A percentile compares a stretch with the other conserved stretches of the same genome.
phyloP scores from a whole-genome alignment of 805 yeast genomes.

The baker's yeast (Saccharomyces cerevisiae) region DNA sequence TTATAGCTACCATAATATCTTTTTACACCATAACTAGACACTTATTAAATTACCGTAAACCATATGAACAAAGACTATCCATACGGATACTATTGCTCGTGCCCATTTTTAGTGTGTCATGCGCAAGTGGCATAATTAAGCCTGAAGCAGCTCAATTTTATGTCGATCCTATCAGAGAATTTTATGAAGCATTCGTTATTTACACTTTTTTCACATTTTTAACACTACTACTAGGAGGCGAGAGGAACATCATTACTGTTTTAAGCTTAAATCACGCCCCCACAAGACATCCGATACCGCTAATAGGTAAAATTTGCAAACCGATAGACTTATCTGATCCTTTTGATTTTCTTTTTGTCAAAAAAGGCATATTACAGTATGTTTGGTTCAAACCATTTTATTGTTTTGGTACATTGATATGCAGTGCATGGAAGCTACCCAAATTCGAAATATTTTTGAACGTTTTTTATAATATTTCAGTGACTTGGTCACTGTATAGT shows the following conservation, averaged over 20 bases:
- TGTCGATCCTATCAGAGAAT: slow-evolving; percentile 72
- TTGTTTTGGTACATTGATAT: slow-evolving; percentile 43
- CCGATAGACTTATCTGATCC: slow-evolving; percentile 84
- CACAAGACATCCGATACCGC: slow-evolving; percentile 50
- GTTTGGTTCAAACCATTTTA: slow-evolving; percentile 89
- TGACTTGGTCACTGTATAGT: slow-evolving; percentile 72
- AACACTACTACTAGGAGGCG: slow-evolving; percentile 86
- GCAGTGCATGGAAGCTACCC: slow-evolving; percentile 41
- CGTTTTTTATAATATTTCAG: slow-evolving; percentile 68
- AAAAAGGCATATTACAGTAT: slow-evolving; percentile 83
- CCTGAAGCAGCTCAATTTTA: slow-evolving; percentile 36
- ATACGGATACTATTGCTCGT: slow-evolving; percentile 75
- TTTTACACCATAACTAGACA: slow-evolving; percentile 43
- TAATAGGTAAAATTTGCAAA: slow-evolving; percentile 39
- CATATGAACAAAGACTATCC: slow-evolving; percentile 76
- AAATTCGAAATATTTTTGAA: slow-evolving; percentile 42
- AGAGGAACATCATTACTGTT: slow-evolving; percentile 64
- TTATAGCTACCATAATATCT: slow-evolving; percentile 36
- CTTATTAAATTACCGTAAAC: slow-evolving; percentile 71
- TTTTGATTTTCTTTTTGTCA: slow-evolving; percentile 60
- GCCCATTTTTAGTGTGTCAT: slow-evolving; percentile 69
- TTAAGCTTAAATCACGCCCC: slow-evolving; percentile 66
- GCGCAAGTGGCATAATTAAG: slow-evolving; percentile 48
- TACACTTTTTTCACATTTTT: slow-evolving; percentile 84
- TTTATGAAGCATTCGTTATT: slow-evolving; percentile 92